These are phyloP conservation scores for Drosera capensis DNA, from an alignment of 148 eudicot species.

Conservation along the genomic window DNA sequence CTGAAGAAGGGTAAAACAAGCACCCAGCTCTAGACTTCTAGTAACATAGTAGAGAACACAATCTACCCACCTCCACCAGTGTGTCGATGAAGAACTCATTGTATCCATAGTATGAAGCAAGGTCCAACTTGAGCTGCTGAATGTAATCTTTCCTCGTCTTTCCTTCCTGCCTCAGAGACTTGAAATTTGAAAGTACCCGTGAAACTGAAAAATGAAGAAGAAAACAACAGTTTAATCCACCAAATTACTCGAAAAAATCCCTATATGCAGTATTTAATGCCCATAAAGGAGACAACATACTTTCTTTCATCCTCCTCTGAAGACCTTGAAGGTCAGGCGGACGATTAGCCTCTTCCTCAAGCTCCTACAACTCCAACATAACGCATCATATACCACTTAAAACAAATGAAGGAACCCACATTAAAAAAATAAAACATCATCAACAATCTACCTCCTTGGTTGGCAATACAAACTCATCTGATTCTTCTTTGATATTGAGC, in stretches of 20 bases:
- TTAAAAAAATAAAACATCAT: conserved; percentile 1
- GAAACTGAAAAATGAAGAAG: conserved; percentile 52
- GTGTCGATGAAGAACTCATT: conserved; percentile 71
- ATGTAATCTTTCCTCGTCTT: conserved; percentile 53
- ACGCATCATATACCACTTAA: not conserved
- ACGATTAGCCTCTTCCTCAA: conserved; percentile 58
- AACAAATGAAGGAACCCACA: not conserved
- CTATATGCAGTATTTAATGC: too few relatives aligned
- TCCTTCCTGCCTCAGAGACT: conserved; percentile 54
- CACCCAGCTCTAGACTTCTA: too few relatives aligned
- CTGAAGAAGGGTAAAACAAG: too few relatives aligned
- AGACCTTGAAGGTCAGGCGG: conserved; percentile 81
- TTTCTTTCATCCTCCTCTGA: conserved; percentile 76
- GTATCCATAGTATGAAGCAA: conserved; percentile 75
- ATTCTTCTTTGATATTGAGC: conserved; percentile 46
- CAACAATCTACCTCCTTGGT: conserved; percentile 62
- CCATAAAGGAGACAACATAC: too few relatives aligned
- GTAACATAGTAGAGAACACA: not conserved
- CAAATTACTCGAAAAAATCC: too few relatives aligned
- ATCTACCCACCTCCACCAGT: conserved; percentile 52
- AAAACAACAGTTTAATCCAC: too few relatives aligned
- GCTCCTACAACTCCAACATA: conserved; percentile 42
- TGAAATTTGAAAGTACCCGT: conserved; percentile 64
- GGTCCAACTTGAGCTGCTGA: conserved; percentile 62
- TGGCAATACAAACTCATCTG: conserved; percentile 57